Evolutionary conservation across 2,329 filamentous ascomycete genomes (phyloP).

Genomic region (Phaeomoniella chlamydospora): DNA sequence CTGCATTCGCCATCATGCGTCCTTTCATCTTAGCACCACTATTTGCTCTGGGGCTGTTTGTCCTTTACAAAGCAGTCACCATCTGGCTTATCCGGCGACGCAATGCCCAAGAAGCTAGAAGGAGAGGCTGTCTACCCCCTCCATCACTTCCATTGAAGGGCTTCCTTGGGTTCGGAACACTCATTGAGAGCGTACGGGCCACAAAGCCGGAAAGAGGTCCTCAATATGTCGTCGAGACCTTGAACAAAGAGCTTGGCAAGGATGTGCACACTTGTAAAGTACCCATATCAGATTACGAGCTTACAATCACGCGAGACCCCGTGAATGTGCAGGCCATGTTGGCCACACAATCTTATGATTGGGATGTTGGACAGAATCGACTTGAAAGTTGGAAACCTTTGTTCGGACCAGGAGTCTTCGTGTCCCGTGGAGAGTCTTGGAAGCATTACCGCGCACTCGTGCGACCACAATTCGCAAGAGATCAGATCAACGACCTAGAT

Average conservation of each 20-base stretch:
- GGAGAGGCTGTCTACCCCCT: conserved; percentile 16
- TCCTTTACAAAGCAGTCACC: conserved; percentile 12
- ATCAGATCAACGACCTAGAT: conserved; percentile 68
- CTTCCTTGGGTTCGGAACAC: conserved; percentile 15
- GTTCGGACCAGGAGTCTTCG: conserved; percentile 31
- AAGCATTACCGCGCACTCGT: conserved; percentile 65
- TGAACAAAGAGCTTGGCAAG: conserved; percentile 13
- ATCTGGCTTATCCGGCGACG: conserved; percentile 12
- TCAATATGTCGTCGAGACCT: conserved; percentile 17
- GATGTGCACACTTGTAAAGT: conserved; percentile 19
- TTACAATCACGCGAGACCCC: conserved; percentile 21
- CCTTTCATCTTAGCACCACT: background rate
- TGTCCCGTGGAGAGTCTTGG: conserved; percentile 64
- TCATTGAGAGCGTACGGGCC: conserved; percentile 18
- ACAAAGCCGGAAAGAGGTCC: conserved; percentile 19
- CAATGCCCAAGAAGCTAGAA: conserved; percentile 14
- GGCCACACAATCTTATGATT: conserved; percentile 68
- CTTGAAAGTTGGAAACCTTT: conserved; percentile 40
- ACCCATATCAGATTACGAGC: conserved; percentile 22
- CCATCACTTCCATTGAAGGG: conserved; percentile 17
- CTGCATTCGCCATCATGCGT: too few species aligned
- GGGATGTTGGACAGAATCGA: conserved; percentile 62
- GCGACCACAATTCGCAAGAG: conserved; percentile 72
- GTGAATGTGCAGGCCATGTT: conserved; percentile 53
- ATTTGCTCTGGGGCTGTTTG: conserved; percentile 4